These are phyloP conservation scores for Trichoderma orchidacearum DNA, from an alignment of 495 filamentous ascomycete genomes.

Conservation along the genomic window DNA sequence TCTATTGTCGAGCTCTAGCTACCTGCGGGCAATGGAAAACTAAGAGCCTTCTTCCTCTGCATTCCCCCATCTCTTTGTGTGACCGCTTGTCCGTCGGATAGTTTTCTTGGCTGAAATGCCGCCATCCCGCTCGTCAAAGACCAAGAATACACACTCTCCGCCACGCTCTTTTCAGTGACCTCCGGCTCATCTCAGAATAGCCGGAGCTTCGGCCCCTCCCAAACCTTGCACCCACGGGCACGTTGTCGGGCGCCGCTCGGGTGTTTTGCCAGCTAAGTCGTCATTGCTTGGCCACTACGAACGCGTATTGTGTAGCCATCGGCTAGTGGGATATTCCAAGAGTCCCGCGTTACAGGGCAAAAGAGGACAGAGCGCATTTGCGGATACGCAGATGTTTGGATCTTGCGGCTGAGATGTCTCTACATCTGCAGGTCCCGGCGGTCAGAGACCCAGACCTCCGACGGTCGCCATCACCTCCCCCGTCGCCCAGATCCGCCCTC, in stretches of 20 bases:
- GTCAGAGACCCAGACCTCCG: neutral
- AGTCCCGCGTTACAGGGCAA: neutral
- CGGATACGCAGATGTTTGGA: neutral
- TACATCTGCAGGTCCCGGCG: neutral
- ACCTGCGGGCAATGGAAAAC: neutral
- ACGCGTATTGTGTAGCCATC: neutral
- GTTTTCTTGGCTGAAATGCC: neutral
- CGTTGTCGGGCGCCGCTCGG: neutral
- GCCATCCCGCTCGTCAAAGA: neutral
- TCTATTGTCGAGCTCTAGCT: neutral
- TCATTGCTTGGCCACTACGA: neutral
- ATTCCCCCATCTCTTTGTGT: neutral
- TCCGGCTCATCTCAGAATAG: neutral
- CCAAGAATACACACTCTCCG: neutral
- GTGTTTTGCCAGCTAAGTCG: too few species aligned
- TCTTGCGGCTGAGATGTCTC: neutral
- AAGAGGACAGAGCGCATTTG: neutral
- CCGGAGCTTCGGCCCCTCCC: neutral
- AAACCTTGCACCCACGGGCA: neutral
- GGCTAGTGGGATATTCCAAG: neutral
- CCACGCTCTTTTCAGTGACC: neutral
- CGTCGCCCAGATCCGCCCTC: neutral
- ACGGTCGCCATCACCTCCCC: neutral
- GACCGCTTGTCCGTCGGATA: neutral
- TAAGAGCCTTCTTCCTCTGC: neutral